Base-by-base conservation (phyloP, 2,329 filamentous ascomycete species). In the Botrytis deweyae region DNA sequence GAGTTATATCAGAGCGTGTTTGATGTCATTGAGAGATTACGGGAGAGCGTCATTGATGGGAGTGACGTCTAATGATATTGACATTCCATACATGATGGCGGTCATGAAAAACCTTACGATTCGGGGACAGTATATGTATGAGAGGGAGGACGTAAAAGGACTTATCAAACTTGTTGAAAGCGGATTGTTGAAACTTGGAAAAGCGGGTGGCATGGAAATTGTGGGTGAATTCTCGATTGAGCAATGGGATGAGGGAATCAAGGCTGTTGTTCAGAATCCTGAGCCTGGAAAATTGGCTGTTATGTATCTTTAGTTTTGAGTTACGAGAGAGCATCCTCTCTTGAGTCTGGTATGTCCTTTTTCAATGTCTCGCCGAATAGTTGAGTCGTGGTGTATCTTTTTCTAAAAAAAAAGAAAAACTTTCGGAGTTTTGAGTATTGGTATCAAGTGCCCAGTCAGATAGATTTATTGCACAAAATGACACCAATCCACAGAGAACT, bases 71-170 rank as follows among this genome's bases (percentile, higher is more conserved):
- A 59, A 81, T 74, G 76, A 80, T 79, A 4, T 80, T 69, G 55
- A 76, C 2, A 76, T 84, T 59, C 78, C 81, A 22, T 79, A 80
- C 58, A 40, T 42, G 9, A 64, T 76, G 38, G 74, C 81, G 9
- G 79, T 85, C 72, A 75, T 77, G 55, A 76, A 81, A 49, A 81
- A 84, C 75, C 74, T 86, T 7, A 76, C 74, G 22, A 76, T 84
- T 49, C 79, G 81, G 59, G 85, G 85, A 0, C 83, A 84, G 74
- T 82, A 81, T 77, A 87, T 87, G 85, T 87, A 85, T 78, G 81
- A 83, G 61, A 75, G 83, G 9, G 80, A 83, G 10, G 82, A 86
- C 70, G 78, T 85, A 7, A 33, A 76, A 20, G 72, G 78, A 9
- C 75, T 87, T 5, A 79, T 87, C 36, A 86, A 83, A 79, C 80